These are phyloP conservation scores for Ceratobasidium sp. DNA, from an alignment of 1,284 basidiomycete genomes.

Conservation along the genomic window DNA sequence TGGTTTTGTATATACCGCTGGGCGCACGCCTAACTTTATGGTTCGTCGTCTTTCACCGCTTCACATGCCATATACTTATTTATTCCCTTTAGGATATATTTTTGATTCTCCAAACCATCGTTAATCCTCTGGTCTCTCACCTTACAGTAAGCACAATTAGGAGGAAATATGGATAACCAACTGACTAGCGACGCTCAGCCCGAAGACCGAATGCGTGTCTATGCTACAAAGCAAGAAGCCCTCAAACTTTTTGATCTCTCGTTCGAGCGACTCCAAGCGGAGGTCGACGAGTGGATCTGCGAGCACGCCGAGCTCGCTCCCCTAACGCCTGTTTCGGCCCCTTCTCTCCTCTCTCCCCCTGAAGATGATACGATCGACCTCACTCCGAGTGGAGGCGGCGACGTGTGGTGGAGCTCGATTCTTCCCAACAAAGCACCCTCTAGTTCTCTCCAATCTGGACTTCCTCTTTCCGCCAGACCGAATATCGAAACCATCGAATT, in stretches of 20 bases:
- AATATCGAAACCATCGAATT: too few relatives aligned
- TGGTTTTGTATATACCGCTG: not conserved
- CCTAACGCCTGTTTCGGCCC: not conserved
- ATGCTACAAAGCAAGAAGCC: not conserved
- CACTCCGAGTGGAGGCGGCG: too few relatives aligned
- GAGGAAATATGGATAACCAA: not conserved
- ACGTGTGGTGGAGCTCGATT: too few relatives aligned
- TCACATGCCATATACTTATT: too few relatives aligned
- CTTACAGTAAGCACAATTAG: not conserved
- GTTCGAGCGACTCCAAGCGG: not conserved
- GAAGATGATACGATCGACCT: too few relatives aligned
- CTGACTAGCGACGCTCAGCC: not conserved
- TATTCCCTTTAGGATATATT: not conserved
- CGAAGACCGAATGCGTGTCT: not conserved
- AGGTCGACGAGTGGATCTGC: slow-evolving; percentile 23
- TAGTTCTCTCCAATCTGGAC: too few relatives aligned
- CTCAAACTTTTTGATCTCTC: slow-evolving; percentile 1
- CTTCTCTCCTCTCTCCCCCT: not conserved
- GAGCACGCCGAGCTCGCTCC: slow-evolving; percentile 2
- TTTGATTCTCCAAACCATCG: slow-evolving; percentile 11
- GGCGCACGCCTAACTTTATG: not conserved
- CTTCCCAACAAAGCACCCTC: too few relatives aligned
- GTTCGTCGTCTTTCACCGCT: too few relatives aligned
- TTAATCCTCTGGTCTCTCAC: not conserved
- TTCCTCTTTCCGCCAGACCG: too few relatives aligned